These are phyloP conservation scores for Moesziomyces sp. DNA, from an alignment of 1,284 basidiomycete species.

Conservation along the genomic window DNA sequence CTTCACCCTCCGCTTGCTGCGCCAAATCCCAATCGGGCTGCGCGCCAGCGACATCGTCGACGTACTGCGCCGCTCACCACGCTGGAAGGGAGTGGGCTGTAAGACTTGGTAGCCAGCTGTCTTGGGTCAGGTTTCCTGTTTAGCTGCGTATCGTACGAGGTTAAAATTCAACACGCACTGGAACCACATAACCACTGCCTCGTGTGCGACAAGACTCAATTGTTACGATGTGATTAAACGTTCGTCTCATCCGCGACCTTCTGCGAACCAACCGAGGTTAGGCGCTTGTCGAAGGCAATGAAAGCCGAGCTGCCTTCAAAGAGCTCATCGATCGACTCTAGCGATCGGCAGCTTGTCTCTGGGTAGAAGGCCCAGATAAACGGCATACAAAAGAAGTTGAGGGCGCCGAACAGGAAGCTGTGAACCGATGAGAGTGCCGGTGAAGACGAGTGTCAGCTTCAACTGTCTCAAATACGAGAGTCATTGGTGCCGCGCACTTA, in stretches of 20 bases:
- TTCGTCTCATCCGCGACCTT: neutral
- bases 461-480: neutral
- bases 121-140: no score
- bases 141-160: no score
- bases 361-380: constrained; percentile 37
- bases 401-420: constrained; percentile 33
- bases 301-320: constrained; percentile 27
- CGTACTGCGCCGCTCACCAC: no score
- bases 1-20: no score
- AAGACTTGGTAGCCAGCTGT: no score
- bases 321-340: constrained; percentile 40
- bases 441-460: constrained; percentile 2
- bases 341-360: constrained; percentile 33
- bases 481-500: constrained; percentile 7
- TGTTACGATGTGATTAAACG: neutral
- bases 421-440: neutral
- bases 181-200: no score
- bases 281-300: constrained; percentile 21
- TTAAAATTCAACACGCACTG: no score
- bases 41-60: no score
- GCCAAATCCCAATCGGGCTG: no score
- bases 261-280: constrained; percentile 6
- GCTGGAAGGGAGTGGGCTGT: no score
- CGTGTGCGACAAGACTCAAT: no score
- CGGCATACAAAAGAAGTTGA: constrained; percentile 38